Percentiles rank a stretch among this genome's conserved stretches.
These are phyloP conservation scores for Pythium monospermum DNA, from an alignment of 352 stramenopile species.

Conservation along the genomic window DNA sequence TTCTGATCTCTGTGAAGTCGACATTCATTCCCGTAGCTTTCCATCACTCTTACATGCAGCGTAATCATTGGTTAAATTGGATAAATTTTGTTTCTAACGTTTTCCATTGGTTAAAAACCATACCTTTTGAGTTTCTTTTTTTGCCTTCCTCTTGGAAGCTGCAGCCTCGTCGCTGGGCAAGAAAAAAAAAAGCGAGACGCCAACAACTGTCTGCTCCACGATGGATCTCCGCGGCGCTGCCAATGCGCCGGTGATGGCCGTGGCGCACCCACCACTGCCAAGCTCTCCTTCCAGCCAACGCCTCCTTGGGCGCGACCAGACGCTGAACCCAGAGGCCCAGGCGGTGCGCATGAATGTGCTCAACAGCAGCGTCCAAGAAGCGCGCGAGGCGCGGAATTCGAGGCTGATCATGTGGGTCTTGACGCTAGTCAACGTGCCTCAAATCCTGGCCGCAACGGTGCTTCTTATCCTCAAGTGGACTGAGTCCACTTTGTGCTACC, in stretches of 20 bases:
- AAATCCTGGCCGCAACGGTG: slow-evolving; percentile 52
- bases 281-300: slow-evolving; percentile 23
- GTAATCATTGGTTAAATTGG: slow-evolving; percentile 14
- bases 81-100: not conserved
- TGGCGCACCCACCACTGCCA: not conserved
- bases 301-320: slow-evolving; percentile 26
- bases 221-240: not conserved
- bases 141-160: too few species aligned
- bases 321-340: slow-evolving; percentile 59
- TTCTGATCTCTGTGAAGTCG: not conserved
- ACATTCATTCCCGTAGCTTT: not conserved
- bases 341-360: slow-evolving; percentile 81
- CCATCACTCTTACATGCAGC: not conserved
- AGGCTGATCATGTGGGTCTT: slow-evolving; percentile 76
- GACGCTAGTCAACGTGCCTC: slow-evolving; percentile 70
- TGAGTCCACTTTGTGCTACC: slow-evolving; percentile 68
- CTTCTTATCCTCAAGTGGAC: slow-evolving; percentile 69
- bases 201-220: not conserved
- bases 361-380: slow-evolving; percentile 78
- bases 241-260: not conserved
- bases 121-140: not conserved
- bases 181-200: too few species aligned
- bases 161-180: too few species aligned
- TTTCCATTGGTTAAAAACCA: slow-evolving; percentile 13
- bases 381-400: slow-evolving; percentile 71